Percentiles rank a stretch among this genome's conserved stretches.
These are phyloP conservation scores for Saccharomycopsis lassenensis DNA, from an alignment of 805 yeast genomes.

Conservation along the genomic window DNA sequence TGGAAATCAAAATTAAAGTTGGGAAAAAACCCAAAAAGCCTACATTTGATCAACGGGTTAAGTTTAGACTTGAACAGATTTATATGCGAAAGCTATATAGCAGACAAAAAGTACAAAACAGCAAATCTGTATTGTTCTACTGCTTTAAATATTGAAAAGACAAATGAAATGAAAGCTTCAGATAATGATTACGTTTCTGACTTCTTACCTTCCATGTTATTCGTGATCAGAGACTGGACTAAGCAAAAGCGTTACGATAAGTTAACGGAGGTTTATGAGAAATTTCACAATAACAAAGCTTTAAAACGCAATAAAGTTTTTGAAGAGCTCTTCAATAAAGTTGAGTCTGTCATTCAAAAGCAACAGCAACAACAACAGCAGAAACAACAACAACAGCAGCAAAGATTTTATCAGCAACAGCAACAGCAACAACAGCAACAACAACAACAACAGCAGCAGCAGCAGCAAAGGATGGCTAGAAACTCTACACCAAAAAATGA, in stretches of 20 bases:
- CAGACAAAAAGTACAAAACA: slow-evolving; percentile 4
- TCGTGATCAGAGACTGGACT: slow-evolving; percentile 7
- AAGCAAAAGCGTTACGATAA: slow-evolving; percentile 11
- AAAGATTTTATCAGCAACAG: slow-evolving; percentile 31
- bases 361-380: slow-evolving; percentile 33
- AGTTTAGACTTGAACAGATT: slow-evolving; percentile 9
- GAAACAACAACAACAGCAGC: slow-evolving; percentile 37
- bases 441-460: slow-evolving; percentile 26
- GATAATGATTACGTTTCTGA: slow-evolving; percentile 4
- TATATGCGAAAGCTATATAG: slow-evolving; percentile 12
- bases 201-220: slow-evolving; percentile 12
- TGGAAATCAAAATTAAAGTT: slow-evolving; percentile 10
- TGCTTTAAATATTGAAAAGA: slow-evolving; percentile 6
- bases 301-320: slow-evolving; percentile 18
- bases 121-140: slow-evolving; percentile 11
- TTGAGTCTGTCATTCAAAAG: slow-evolving; percentile 27
- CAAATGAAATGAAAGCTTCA: background rate
- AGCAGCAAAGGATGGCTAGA: slow-evolving; percentile 23
- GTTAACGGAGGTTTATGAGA: slow-evolving; percentile 11
- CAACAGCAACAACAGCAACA: slow-evolving; percentile 29
- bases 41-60: slow-evolving; percentile 10
- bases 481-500: slow-evolving; percentile 39
- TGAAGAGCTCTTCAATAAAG: slow-evolving; percentile 19
- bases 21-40: background rate
- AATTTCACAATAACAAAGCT: slow-evolving; percentile 10